phyloP scores from a whole-genome alignment of 768 basidiomycete genomes.

The Dacryopinax spathularia region DNA sequence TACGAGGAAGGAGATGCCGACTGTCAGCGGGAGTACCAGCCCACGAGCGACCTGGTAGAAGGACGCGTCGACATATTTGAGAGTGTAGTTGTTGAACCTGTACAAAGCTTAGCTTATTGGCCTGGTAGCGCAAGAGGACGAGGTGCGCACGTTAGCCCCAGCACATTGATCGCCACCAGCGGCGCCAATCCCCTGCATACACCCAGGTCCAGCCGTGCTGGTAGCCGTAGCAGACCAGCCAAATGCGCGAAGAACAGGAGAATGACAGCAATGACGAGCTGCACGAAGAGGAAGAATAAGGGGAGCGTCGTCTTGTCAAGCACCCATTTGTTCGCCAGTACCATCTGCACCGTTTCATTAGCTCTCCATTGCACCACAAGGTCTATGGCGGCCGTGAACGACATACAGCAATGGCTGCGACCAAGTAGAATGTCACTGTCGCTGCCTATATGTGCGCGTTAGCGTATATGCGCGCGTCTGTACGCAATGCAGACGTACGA shows the following conservation, averaged over 20 bases:
- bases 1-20: slow-evolving; percentile 66
- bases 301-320: slow-evolving; percentile 58
- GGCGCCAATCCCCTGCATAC: slow-evolving; percentile 60
- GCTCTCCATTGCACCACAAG: background rate
- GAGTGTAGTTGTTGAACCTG: slow-evolving; percentile 78
- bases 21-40: slow-evolving; percentile 85
- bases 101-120: background rate
- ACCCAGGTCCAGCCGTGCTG: slow-evolving; percentile 46
- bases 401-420: slow-evolving; percentile 77
- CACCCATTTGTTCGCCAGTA: slow-evolving; percentile 93
- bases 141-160: slow-evolving; percentile 57
- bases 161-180: slow-evolving; percentile 60
- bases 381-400: background rate
- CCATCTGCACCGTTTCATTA: slow-evolving; percentile 46
- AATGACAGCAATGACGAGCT: slow-evolving; percentile 63
- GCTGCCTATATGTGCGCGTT: slow-evolving; percentile 35
- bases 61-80: slow-evolving; percentile 88
- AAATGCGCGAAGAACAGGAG: slow-evolving; percentile 55
- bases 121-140: background rate
- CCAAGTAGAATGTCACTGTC: slow-evolving; percentile 72
- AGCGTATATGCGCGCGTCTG: background rate
- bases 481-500: slow-evolving; percentile 3
- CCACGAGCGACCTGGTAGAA: slow-evolving; percentile 95
- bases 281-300: slow-evolving; percentile 73
- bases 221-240: slow-evolving; percentile 50